Percentiles rank a stretch among this genome's conserved stretches.
These are phyloP conservation scores for Naganishia liquefaciens DNA, from an alignment of 1,284 basidiomycete genomes.

Conservation along the genomic window DNA sequence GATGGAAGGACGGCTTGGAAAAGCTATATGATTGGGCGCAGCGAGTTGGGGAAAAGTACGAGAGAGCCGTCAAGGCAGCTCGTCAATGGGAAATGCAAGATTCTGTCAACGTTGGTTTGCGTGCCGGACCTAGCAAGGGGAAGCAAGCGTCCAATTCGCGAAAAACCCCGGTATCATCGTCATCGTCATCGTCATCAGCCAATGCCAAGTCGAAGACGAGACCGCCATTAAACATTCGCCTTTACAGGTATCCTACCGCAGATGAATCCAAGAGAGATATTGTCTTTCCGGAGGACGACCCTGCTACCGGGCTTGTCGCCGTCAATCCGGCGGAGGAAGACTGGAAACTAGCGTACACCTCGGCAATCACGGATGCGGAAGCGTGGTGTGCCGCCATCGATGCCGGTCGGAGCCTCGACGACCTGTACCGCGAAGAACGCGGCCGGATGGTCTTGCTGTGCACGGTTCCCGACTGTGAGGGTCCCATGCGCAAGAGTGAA, in stretches of 20 bases:
- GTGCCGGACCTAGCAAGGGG: conserved; percentile 35
- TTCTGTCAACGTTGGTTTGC: conserved; percentile 35
- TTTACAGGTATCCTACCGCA: conserved; percentile 46
- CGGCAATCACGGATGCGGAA: conserved; percentile 26
- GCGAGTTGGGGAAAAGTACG: conserved; percentile 51
- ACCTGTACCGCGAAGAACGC: conserved; percentile 38
- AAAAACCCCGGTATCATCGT: not conserved
- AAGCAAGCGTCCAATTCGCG: conserved; percentile 31
- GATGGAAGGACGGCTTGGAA: conserved; percentile 51
- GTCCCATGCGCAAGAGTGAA: conserved; percentile 47
- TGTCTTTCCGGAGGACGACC: conserved; percentile 36
- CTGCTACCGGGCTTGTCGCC: conserved; percentile 45
- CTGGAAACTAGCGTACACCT: conserved; percentile 33
- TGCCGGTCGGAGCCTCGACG: conserved; percentile 25
- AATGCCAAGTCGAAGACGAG: conserved; percentile 34
- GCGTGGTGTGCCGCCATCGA: conserved; percentile 22
- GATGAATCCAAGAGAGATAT: conserved; percentile 4
- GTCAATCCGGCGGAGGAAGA: conserved; percentile 33
- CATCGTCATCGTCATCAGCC: conserved; percentile 10
- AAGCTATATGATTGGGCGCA: conserved; percentile 50
- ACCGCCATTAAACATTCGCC: conserved; percentile 47
- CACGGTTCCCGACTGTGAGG: conserved; percentile 52
- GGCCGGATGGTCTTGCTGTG: conserved; percentile 47
- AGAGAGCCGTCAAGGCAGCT: conserved; percentile 47
- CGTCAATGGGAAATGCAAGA: conserved; percentile 43